These are phyloP conservation scores for Bimuria novae-zelandiae DNA, from an alignment of 2,329 filamentous ascomycete species.

Conservation along the genomic window DNA sequence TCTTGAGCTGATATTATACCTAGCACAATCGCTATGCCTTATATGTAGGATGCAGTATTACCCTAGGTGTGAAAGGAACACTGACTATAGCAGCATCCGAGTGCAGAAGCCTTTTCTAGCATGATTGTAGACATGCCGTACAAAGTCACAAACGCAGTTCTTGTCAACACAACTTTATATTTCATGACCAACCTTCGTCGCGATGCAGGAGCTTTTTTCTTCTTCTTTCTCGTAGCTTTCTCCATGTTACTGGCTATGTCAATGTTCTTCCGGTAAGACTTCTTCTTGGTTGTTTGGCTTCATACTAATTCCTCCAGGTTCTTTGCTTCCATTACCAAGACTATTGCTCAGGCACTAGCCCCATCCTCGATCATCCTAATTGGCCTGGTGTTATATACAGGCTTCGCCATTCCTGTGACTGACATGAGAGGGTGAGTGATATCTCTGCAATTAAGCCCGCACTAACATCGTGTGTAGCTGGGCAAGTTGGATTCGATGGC, in stretches of 20 bases:
- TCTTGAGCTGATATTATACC: not conserved
- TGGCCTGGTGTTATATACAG: conserved; percentile 69
- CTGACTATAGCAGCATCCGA: no score
- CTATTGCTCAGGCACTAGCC: conserved; percentile 62
- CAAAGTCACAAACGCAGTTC: conserved; percentile 72
- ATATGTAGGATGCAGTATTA: no score
- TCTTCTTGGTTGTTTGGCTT: not conserved
- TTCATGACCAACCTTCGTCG: conserved; percentile 84
- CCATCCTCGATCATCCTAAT: conserved; percentile 64
- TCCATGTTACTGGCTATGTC: conserved; percentile 76
- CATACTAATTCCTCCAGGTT: not conserved
- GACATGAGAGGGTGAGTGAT: conserved; percentile 64
- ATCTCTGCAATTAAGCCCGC: not conserved
- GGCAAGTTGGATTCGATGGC: conserved; percentile 32
- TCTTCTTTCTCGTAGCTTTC: conserved; percentile 79
- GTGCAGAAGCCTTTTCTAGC: conserved; percentile 82
- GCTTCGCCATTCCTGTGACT: conserved; percentile 60
- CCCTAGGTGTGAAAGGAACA: no score
- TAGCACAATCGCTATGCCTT: conserved; percentile 77
- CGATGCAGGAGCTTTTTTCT: conserved; percentile 78
- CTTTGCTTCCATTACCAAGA: conserved; percentile 74
- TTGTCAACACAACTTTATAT: conserved; percentile 81
- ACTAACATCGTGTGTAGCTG: conserved; percentile 4
- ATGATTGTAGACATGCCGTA: conserved; percentile 87
- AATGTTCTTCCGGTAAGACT: conserved; percentile 74